These are phyloP conservation scores for Malassezia slooffiae DNA, from an alignment of 1,284 basidiomycete genomes.

Conservation along the genomic window DNA sequence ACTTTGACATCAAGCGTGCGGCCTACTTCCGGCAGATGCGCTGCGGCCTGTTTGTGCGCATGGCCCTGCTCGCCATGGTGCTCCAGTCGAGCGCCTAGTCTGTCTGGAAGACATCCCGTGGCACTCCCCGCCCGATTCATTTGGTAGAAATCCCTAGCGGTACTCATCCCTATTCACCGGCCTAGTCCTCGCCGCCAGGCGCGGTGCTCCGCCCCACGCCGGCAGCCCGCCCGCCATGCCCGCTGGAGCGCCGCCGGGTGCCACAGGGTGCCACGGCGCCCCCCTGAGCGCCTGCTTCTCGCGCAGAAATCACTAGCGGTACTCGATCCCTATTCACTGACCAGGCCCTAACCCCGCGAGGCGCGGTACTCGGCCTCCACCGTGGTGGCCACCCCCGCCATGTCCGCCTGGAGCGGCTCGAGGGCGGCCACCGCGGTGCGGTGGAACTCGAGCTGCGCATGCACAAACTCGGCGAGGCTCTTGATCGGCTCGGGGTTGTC, in stretches of 20 bases:
- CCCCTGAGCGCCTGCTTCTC: no score
- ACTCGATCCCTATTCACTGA: no score
- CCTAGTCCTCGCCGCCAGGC: no score
- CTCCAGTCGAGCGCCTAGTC: constrained; percentile 9
- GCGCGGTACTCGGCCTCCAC: constrained; percentile 79
- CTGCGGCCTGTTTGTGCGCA: constrained; percentile 68
- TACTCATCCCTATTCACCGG: no score
- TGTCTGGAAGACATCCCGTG: no score
- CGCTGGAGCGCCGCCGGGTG: no score
- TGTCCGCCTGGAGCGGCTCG: constrained; percentile 64
- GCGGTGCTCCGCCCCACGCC: no score
- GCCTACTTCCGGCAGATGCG: constrained; percentile 99
- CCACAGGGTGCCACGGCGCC: no score
- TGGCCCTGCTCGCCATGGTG: constrained; percentile 45
- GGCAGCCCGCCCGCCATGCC: no score
- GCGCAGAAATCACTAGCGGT: no score
- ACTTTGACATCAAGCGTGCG: constrained; percentile 83
- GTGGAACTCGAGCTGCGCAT: constrained; percentile 78
- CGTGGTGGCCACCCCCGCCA: constrained; percentile 75
- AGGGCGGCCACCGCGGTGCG: constrained; percentile 63
- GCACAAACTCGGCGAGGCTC: constrained; percentile 80
- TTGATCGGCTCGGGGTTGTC: constrained; percentile 95
- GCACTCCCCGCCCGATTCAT: no score
- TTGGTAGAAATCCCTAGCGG: no score
- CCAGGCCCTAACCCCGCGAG: constrained; percentile 29